Base-by-base conservation (phyloP, 768 basidiomycete genomes). In the Lactifluus subvellereus region DNA sequence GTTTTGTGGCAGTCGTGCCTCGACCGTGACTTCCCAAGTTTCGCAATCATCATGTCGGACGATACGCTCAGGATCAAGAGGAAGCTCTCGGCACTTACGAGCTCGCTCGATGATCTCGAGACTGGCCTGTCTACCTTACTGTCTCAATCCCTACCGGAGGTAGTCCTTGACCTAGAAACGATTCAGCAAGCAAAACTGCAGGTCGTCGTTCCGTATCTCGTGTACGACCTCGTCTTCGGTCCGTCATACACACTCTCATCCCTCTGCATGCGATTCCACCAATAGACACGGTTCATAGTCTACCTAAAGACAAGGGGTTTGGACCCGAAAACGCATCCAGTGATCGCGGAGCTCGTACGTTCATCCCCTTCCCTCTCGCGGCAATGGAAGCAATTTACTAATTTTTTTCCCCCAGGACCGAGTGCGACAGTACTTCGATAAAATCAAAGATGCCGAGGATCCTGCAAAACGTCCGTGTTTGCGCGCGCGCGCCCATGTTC, bases 201-300 rank as follows among this genome's bases (percentile, higher is more conserved):
- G 66, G 85, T 86, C 6, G 77, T 84, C 40, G 70, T 94, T 48
- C 89, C 90, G n/a, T 94, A 94, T 73, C 78, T 91, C 35, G 79
- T 88, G 3, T 91, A 94, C 70, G 91, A 93, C 72, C 80, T 94
- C 10, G 76, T 92, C n/a, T 92, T 91, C 75, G 86, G 92, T 92
- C 66, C 66, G 86, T 77, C 5, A 35, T 27, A 27, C 16, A 32
- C 32, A 52, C 35, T 64, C 13, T 61, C 33, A 27, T 30, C n/a
- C 4, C 32, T 37, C 33, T 45, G 37, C 33, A 18, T 18, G 38
- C 45, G 4, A 60, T 27, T 27, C 61, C 3, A 54, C 50, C 50
- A 2, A 30, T 20, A 20, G 49, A 16, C 55, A 30, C 49, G 18
- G 16, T 18, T 56, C 37, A 43, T 32, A 94, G 91, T 92, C 47